Evolutionary conservation across 805 yeast genomes (phyloP), one percentile per base, ranked within the genome.

Genomic region (Candida awuae): DNA sequence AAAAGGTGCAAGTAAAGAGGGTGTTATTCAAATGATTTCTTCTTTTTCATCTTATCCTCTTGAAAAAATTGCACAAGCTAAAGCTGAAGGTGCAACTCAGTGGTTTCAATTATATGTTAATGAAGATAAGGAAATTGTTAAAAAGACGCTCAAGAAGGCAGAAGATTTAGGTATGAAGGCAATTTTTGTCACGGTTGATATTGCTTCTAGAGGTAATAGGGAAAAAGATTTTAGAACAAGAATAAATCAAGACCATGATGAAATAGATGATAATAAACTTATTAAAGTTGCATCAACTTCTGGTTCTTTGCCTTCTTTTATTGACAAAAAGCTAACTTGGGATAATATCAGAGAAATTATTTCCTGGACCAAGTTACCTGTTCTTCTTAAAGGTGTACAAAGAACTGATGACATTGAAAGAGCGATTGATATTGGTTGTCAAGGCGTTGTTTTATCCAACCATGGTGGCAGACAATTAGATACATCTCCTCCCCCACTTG

Each of bases 1-100:
- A 3, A 65, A 76, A 49, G 85, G 84, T 4, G 80, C 90, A 18
- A 84, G 73, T 21, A 67, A 68, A 35, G 80, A 84, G 35, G 70
- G 61, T n/a, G 62, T 78, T 23, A 75, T 80, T 32, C 94, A 88
- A 59, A 80, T 88, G 92, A 77, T 88, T 38, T 90, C 96, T 4
- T 84, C 87, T 5, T 72, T 85, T 49, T 82, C 94, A 1, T 81
- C 94, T 1, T 84, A 87, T 54, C 75, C 94, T 2, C 69, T 83
- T 48, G 70, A 75, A 25, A 80, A 71, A 40, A 81, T 76, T 1
- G 74, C 81, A 13, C 61, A 59, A 2, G 71, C 71, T 9, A 66
- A 65, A 17, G 75, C 81, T 48, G 62, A 77, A 6, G 87, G 85
- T 55, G 68, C 88, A 36, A 66, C 68, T n/a, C 83, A 80, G 51